Conservation (phyloP, 108 stramenopile species). For the Cyclotella baltica region DNA sequence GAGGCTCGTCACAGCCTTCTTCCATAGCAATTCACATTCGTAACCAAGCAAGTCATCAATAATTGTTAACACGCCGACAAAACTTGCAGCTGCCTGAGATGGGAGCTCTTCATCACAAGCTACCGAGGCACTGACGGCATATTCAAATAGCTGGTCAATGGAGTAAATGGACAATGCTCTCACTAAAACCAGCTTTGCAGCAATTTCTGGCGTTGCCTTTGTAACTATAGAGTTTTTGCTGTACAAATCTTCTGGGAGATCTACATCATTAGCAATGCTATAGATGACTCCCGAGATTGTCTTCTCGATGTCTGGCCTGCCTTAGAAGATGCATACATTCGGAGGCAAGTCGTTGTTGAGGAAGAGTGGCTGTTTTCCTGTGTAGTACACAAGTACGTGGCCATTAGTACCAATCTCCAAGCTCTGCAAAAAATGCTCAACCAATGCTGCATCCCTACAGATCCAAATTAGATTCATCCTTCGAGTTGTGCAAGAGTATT, state of each 20-base stretch:
- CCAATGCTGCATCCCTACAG: conserved; percentile 45
- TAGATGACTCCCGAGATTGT: conserved; percentile 33
- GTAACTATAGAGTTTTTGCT: conserved; percentile 5
- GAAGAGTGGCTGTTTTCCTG: conserved; percentile 38
- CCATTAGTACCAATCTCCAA: conserved; percentile 35
- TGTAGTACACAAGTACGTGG: conserved; percentile 43
- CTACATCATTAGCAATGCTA: conserved; percentile 17
- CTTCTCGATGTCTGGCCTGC: conserved; percentile 37
- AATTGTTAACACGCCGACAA: no score
- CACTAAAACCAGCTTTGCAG: conserved; percentile 28
- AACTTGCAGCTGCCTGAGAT: no score
- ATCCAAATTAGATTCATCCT: conserved; percentile 52
- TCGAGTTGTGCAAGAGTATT: conserved; percentile 37
- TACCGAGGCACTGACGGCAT: conserved; percentile 34
- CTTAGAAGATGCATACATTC: conserved; percentile 41
- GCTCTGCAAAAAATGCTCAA: conserved; percentile 46
- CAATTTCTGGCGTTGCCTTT: conserved; percentile 22
- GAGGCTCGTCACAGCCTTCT: no score
- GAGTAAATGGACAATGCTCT: conserved; percentile 39
- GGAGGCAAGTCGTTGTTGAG: conserved; percentile 39
- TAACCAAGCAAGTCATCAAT: no score
- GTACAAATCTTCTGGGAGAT: conserved; percentile 35
- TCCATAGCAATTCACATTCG: no score
- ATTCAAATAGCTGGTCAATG: conserved; percentile 49
- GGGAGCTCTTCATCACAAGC: no score